Evolutionary conservation across 441 rosid genomes (phyloP).

Genomic region (Corymbia citriodora): DNA sequence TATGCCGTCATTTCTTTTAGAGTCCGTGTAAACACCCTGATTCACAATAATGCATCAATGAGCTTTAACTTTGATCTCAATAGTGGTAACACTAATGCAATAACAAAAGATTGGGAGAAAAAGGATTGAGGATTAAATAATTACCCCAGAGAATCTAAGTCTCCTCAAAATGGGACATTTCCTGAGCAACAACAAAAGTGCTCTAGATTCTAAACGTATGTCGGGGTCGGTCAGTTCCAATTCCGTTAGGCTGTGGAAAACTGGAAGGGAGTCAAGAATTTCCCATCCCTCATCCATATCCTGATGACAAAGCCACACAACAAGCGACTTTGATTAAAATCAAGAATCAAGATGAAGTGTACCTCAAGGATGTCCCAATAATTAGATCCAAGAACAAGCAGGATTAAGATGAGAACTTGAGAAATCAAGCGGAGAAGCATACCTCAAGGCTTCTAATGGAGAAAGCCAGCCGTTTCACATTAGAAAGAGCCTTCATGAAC

Average conservation of each 20-base stretch:
- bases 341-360: background rate
- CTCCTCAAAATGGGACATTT: background rate
- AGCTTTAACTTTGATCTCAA: background rate
- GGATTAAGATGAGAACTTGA: background rate
- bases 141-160: background rate
- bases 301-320: background rate
- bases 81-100: background rate
- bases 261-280: background rate
- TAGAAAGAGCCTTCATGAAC: background rate
- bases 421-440: background rate
- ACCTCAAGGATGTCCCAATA: background rate
- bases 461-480: background rate
- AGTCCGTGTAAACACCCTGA: background rate
- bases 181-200: background rate
- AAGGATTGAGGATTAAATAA: background rate
- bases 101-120: background rate
- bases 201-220: background rate
- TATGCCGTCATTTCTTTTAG: background rate
- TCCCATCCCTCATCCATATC: background rate
- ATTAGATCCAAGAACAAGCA: background rate
- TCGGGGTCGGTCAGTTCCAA: background rate
- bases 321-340: background rate
- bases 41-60: background rate
- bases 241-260: background rate
- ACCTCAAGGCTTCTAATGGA: background rate